Evolutionary conservation across 2,329 filamentous ascomycete species (phyloP).

Genomic region (Fusarium pseudocircinatum): DNA sequence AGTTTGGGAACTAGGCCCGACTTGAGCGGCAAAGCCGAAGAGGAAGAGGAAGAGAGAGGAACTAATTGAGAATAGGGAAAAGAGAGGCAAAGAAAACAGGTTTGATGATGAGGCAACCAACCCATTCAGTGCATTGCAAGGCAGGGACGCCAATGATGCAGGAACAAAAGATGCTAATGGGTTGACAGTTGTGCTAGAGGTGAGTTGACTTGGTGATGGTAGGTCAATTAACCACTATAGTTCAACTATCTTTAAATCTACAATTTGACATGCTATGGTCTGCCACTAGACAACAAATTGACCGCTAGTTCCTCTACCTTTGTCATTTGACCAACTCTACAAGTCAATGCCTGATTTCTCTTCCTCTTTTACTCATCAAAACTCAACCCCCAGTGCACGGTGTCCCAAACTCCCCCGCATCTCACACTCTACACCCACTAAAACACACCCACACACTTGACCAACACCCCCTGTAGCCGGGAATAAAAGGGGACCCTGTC

Average conservation of each 20-base stretch:
- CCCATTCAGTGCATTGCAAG: slow-evolving; percentile 1
- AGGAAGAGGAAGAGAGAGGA: neutral
- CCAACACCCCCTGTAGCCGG: slow-evolving; percentile 20
- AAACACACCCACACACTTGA: neutral
- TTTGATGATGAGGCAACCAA: slow-evolving; percentile 13
- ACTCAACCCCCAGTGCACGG: slow-evolving; percentile 4
- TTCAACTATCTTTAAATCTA: neutral
- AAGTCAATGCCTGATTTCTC: neutral
- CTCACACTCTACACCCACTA: neutral
- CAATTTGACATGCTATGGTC: neutral
- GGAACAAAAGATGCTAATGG: slow-evolving; percentile 15
- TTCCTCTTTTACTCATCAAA: neutral
- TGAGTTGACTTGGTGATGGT: neutral
- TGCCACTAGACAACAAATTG: neutral
- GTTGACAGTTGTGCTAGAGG: neutral
- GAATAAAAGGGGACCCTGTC: slow-evolving; percentile 18
- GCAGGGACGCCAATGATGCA: slow-evolving; percentile 22
- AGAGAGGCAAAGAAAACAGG: slow-evolving; percentile 7
- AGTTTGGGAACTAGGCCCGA: slow-evolving; percentile 13
- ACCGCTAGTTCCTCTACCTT: neutral
- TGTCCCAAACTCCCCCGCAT: slow-evolving; percentile 39
- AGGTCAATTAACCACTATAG: neutral
- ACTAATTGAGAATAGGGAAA: neutral
- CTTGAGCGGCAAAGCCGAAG: slow-evolving; percentile 19
- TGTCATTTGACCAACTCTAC: neutral